These are phyloP conservation scores for Colletotrichum filicis DNA, from an alignment of 2,329 filamentous ascomycete species.

Conservation along the genomic window DNA sequence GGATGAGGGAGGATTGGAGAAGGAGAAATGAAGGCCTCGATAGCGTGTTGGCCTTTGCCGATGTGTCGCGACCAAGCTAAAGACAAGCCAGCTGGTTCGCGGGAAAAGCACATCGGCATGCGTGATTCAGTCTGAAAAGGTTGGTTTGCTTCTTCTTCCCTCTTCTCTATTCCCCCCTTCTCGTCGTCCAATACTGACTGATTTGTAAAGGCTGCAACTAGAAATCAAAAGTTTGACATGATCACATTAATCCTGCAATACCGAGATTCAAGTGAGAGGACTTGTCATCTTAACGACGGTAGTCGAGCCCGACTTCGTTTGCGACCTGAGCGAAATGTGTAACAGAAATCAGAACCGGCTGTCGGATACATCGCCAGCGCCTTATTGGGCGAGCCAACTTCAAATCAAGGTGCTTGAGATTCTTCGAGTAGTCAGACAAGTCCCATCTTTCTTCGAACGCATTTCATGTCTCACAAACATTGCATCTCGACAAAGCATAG, in stretches of 20 bases:
- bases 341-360: too few relatives aligned
- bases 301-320: too few relatives aligned
- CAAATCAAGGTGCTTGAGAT: too few relatives aligned
- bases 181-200: slow-evolving; percentile 7
- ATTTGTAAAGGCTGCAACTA: background rate
- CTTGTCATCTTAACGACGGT: background rate
- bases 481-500: background rate
- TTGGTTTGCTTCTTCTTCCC: background rate
- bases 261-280: too few relatives aligned
- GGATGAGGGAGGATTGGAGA: too few relatives aligned
- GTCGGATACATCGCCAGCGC: too few relatives aligned
- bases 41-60: slow-evolving; percentile 23
- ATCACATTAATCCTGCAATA: background rate
- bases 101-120: slow-evolving; percentile 28
- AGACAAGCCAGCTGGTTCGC: background rate
- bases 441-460: too few relatives aligned
- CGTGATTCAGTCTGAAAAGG: slow-evolving; percentile 19
- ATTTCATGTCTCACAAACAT: too few relatives aligned
- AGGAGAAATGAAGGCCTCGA: background rate
- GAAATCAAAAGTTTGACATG: background rate
- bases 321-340: too few relatives aligned
- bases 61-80: slow-evolving; percentile 22
- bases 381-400: too few relatives aligned
- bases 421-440: too few relatives aligned
- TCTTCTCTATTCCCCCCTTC: background rate